Percentiles rank a stretch among this genome's conserved stretches.
Evolutionary conservation across 768 basidiomycete species (phyloP).

Genomic region (Mrakia frigida): DNA sequence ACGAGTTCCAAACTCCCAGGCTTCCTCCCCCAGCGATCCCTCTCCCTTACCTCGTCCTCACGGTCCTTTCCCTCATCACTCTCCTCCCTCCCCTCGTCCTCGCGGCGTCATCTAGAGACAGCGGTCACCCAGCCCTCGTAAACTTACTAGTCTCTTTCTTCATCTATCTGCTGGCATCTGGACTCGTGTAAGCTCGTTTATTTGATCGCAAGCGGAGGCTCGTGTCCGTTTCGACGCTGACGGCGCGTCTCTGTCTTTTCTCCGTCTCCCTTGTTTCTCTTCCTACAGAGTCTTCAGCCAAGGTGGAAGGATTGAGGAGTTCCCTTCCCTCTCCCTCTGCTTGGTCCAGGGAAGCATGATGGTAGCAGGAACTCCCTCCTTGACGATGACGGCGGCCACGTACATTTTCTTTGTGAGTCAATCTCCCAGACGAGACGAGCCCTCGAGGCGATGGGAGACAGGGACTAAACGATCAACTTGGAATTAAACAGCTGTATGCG

Average conservation of each 20-base stretch:
- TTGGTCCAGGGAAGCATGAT: background rate
- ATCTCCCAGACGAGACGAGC: background rate
- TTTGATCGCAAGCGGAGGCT: no score
- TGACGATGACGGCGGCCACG: background rate
- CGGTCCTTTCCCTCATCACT: background rate
- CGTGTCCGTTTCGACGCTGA: background rate
- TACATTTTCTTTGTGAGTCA: background rate
- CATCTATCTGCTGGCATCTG: background rate
- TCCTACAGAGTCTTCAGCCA: background rate
- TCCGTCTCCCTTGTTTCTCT: background rate
- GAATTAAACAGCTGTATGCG: background rate
- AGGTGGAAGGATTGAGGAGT: background rate
- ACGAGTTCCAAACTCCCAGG: background rate
- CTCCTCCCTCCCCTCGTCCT: background rate
- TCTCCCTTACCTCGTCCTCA: background rate
- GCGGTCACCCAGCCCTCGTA: background rate
- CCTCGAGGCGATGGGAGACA: no score
- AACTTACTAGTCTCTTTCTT: background rate
- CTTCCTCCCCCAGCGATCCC: background rate
- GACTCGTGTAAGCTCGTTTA: background rate
- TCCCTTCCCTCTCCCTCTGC: background rate
- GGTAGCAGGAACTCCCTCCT: background rate
- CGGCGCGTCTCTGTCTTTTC: background rate
- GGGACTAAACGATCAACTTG: no score
- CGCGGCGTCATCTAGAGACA: background rate